Conservation (phyloP, 2,329 filamentous ascomycete species). For the Macrophomina pseudophaseolina region DNA sequence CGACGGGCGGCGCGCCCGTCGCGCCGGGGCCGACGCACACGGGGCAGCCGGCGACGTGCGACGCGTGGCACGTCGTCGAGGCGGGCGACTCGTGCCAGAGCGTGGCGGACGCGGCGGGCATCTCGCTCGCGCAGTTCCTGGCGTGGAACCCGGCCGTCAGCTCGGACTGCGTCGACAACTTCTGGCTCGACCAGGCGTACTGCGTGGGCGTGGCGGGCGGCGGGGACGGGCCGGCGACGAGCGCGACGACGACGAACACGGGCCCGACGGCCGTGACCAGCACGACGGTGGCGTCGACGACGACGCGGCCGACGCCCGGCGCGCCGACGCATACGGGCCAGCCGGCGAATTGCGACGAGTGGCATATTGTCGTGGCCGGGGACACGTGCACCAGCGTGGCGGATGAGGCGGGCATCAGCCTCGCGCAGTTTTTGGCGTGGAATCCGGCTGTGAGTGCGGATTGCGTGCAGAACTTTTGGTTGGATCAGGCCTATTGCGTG, state of each 20-base stretch:
- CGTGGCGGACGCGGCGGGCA: background rate
- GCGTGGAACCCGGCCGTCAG: conserved; percentile 20
- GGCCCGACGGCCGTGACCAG: background rate
- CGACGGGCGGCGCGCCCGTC: background rate
- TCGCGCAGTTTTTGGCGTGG: background rate
- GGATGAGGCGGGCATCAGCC: background rate
- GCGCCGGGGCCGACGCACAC: background rate
- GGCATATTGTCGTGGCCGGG: background rate
- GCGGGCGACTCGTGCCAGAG: conserved; percentile 2
- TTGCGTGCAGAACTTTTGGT: background rate
- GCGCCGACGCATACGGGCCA: background rate
- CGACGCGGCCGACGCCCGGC: background rate
- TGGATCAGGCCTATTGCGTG: background rate
- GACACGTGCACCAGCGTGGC: conserved; percentile 4
- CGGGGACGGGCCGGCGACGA: background rate
- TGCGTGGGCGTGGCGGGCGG: background rate
- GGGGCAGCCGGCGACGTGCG: background rate
- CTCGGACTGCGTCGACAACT: background rate
- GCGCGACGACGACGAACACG: no score
- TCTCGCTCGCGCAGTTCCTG: conserved; percentile 13
- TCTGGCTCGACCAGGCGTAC: background rate
- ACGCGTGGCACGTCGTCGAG: background rate
- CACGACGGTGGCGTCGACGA: background rate
- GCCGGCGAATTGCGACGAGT: background rate
- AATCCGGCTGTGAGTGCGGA: background rate